phyloP scores from a whole-genome alignment of 2,329 filamentous ascomycete genomes.

The Passalora sequoiae region DNA sequence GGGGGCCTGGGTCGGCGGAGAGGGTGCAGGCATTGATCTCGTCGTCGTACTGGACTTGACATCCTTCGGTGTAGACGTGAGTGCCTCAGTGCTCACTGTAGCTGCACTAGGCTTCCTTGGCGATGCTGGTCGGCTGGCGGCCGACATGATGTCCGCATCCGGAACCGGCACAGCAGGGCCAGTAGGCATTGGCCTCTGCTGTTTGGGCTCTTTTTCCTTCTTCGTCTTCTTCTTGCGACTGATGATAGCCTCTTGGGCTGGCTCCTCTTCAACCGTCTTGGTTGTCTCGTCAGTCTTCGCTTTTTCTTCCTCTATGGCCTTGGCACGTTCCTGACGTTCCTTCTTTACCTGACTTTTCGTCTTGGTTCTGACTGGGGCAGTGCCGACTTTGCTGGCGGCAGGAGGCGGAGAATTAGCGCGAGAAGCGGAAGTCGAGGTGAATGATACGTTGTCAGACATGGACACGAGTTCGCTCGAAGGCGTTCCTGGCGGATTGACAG shows the following conservation, averaged over 20 bases:
- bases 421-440: constrained; percentile 67
- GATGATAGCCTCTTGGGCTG: constrained; percentile 63
- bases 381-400: constrained; percentile 56
- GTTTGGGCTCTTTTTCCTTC: constrained; percentile 47
- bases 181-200: constrained; percentile 24
- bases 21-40: constrained; percentile 14
- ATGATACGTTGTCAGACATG: constrained; percentile 61
- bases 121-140: constrained; percentile 28
- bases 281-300: constrained; percentile 47
- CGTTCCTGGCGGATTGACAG: constrained; percentile 62
- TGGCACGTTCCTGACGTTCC: constrained; percentile 45
- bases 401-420: constrained; percentile 66
- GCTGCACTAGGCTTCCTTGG: constrained; percentile 19
- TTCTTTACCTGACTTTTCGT: constrained; percentile 78
- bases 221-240: constrained; percentile 82
- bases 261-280: constrained; percentile 43
- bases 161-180: constrained; percentile 24
- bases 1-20: constrained; percentile 22
- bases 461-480: constrained; percentile 68
- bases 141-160: constrained; percentile 25
- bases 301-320: constrained; percentile 44
- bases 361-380: constrained; percentile 61
- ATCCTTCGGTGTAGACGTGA: constrained; percentile 6
- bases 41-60: constrained; percentile 20
- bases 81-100: constrained; percentile 6